A percentile compares a stretch with the other conserved stretches of the same genome.
phyloP scores from a whole-genome alignment of 1,284 basidiomycete species.

The Hypsizygus ulmarius region DNA sequence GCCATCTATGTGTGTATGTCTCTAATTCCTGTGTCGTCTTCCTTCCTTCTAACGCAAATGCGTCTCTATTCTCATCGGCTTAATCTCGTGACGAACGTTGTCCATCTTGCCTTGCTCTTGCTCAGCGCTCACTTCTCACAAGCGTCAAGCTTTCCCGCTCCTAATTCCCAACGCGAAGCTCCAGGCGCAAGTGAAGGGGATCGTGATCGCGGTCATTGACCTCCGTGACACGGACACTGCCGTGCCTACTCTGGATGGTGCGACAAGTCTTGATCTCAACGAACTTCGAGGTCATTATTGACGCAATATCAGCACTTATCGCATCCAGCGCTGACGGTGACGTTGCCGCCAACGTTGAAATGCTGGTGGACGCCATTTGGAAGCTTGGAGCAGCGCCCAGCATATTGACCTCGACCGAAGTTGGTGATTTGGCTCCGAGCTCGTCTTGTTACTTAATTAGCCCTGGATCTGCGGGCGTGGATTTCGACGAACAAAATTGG shows the following conservation, averaged over 20 bases:
- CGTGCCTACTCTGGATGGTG: neutral
- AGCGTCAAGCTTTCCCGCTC: neutral
- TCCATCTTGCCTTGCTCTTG: neutral
- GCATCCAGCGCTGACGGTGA: neutral
- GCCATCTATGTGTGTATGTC: too few relatives aligned
- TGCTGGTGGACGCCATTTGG: neutral
- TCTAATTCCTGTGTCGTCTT: too few relatives aligned
- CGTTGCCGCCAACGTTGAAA: neutral
- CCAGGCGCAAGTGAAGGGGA: neutral
- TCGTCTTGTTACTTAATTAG: neutral
- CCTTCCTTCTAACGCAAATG: constrained; percentile 21
- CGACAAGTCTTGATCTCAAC: neutral
- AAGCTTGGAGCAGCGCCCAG: neutral
- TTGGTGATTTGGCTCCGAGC: neutral
- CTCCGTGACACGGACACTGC: neutral
- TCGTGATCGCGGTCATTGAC: neutral
- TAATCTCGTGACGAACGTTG: neutral
- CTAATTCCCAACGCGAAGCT: neutral
- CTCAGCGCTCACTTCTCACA: neutral
- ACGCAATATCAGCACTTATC: neutral
- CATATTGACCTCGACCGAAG: neutral
- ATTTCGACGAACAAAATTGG: neutral
- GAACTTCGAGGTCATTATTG: neutral
- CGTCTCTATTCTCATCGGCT: constrained; percentile 3
- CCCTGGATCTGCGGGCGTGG: neutral